Conservation (phyloP, 208 protist genomes). For the Jaenimonas drosophilae region DNA sequence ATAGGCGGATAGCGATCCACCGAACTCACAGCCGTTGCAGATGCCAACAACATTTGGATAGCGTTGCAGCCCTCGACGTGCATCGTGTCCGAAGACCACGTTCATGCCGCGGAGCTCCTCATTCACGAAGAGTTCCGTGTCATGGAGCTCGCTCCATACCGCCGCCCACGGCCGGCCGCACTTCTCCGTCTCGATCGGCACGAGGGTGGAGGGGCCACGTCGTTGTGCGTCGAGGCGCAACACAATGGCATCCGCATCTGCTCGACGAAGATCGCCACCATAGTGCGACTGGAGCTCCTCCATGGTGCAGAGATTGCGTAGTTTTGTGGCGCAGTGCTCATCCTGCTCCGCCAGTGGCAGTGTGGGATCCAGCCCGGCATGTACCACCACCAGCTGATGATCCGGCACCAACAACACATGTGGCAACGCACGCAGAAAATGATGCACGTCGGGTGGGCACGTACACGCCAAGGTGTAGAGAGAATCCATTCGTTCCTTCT, state of each 20-base stretch:
- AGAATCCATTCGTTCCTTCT: slow-evolving; percentile 53
- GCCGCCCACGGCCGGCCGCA: slow-evolving; percentile 14
- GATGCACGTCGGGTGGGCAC: slow-evolving; percentile 60
- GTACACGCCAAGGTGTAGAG: slow-evolving; percentile 62
- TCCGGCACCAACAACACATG: slow-evolving; percentile 77
- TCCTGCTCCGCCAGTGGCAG: slow-evolving; percentile 49
- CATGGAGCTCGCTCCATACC: slow-evolving; percentile 53
- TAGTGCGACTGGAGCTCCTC: too few species aligned
- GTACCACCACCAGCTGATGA: slow-evolving; percentile 75
- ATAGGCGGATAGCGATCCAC: slow-evolving; percentile 69
- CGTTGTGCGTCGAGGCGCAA: too few species aligned
- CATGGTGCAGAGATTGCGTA: slow-evolving; percentile 71
- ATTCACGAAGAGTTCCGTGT: slow-evolving; percentile 50
- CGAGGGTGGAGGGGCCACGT: too few species aligned
- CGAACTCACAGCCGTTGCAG: slow-evolving; percentile 89
- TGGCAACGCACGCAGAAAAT: slow-evolving; percentile 71
- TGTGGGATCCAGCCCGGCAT: slow-evolving; percentile 70
- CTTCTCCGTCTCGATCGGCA: too few species aligned
- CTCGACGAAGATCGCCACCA: too few species aligned
- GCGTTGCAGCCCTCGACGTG: slow-evolving; percentile 62
- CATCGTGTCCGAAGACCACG: slow-evolving; percentile 88
- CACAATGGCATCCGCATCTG: too few species aligned
- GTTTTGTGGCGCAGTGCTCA: slow-evolving; percentile 49
- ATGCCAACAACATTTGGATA: slow-evolving; percentile 66
- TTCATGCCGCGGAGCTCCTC: slow-evolving; percentile 66